A percentile compares a stretch with the other conserved stretches of the same genome.
phyloP scores from a whole-genome alignment of 129 eudicot species.

The Kitagawia praeruptora region DNA sequence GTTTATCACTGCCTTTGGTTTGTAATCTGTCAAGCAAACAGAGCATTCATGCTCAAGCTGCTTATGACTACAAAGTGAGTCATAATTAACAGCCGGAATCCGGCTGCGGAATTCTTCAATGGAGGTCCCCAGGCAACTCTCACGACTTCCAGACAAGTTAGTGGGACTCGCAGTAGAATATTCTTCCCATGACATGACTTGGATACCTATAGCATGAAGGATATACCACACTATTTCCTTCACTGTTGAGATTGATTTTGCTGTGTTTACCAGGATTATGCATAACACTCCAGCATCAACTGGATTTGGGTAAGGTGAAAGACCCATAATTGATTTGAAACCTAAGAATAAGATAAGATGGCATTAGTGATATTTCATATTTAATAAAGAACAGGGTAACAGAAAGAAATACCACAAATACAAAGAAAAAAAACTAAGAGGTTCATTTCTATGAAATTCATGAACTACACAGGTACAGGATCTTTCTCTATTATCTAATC shows the following conservation, averaged over 20 bases:
- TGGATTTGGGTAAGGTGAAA: slow-evolving; percentile 62
- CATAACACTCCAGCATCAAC: slow-evolving; percentile 73
- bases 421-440: not conserved
- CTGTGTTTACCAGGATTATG: slow-evolving; percentile 67
- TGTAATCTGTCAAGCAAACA: slow-evolving; percentile 71
- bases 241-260: slow-evolving; percentile 56
- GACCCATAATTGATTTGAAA: slow-evolving; percentile 51
- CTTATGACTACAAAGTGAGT: slow-evolving; percentile 25
- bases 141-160: slow-evolving; percentile 36
- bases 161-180: slow-evolving; percentile 24
- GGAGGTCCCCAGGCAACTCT: slow-evolving; percentile 48
- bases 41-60: slow-evolving; percentile 58
- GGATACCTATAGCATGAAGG: slow-evolving; percentile 70
- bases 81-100: slow-evolving; percentile 48
- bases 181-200: slow-evolving; percentile 58
- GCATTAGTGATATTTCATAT: not conserved
- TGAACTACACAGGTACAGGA: not conserved
- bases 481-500: not conserved
- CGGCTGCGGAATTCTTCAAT: slow-evolving; percentile 60
- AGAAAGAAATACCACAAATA: not conserved
- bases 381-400: not conserved
- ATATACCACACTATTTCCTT: slow-evolving; percentile 54
- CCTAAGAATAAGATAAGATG: slow-evolving; percentile 26
- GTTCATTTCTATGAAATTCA: not conserved
- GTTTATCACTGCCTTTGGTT: slow-evolving; percentile 58